These are phyloP conservation scores for Ganoderma sinense DNA, from an alignment of 1,284 basidiomycete species.

Conservation along the genomic window DNA sequence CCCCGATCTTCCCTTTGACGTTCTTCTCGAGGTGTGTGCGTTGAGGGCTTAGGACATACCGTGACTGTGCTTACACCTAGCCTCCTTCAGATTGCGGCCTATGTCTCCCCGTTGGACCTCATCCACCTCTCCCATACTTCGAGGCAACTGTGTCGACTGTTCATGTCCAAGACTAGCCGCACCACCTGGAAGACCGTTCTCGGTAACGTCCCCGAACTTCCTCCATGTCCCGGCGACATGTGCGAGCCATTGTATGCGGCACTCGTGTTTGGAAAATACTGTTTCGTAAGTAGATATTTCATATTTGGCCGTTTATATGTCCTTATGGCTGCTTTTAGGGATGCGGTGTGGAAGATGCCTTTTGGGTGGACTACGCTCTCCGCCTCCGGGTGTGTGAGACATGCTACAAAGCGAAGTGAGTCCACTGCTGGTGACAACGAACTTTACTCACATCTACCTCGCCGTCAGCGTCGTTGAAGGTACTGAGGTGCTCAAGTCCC, in stretches of 20 bases:
- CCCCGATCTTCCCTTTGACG: too few relatives aligned
- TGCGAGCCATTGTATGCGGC: slow-evolving; percentile 32
- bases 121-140: not conserved
- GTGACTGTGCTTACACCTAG: too few relatives aligned
- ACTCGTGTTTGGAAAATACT: slow-evolving; percentile 30
- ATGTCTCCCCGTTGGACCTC: not conserved
- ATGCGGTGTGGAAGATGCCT: not conserved
- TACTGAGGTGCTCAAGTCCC: not conserved
- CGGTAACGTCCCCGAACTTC: slow-evolving; percentile 3
- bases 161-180: not conserved
- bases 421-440: not conserved
- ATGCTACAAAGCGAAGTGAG: not conserved
- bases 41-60: too few relatives aligned
- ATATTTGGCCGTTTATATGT: not conserved
- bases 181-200: not conserved
- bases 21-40: too few relatives aligned
- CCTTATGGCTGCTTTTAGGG: not conserved
- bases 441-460: not conserved
- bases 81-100: not conserved
- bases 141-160: not conserved
- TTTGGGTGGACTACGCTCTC: not conserved
- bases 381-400: not conserved
- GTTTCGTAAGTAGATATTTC: not conserved
- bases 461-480: not conserved
- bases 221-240: slow-evolving; percentile 32